Base-by-base conservation (phyloP, 495 filamentous ascomycete genomes). In the Aspergillus funiculosus region DNA sequence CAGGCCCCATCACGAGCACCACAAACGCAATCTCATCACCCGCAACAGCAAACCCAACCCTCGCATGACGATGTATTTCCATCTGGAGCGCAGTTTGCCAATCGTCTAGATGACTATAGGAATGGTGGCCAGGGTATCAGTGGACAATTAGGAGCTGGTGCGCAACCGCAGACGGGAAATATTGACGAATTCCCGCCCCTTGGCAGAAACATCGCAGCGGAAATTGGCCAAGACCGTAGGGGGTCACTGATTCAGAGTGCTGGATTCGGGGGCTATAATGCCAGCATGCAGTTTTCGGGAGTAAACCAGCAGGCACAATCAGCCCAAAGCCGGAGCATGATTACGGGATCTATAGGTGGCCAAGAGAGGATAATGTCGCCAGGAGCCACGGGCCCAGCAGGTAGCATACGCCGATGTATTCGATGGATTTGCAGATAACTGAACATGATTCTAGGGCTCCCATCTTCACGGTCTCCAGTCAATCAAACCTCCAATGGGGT, bases 151-250 rank as follows among this genome's bases (percentile, higher is more conserved):
- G 56, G 72, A 51, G 47, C 64, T 4, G 63, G 68, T 31, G 61
- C 59, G 27, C 86, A 91, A 47, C 76, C 80, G 15, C 85, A 84
- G 48, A 75, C 79, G 10, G 78, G 70, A 45, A 82, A 75, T 51
- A 81, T 83, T 15, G 88, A 95, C 17, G 89, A 94, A 7, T 94
- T 94, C 42, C 89, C 89, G 31, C 84, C 89, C 8, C 67, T 92
- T 40, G 83, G 86, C 38, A 79, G 86, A 45, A 82, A 79, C 44
- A 72, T 74, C 20, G 77, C 81, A 43, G 81, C 82, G 20, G 87
- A 92, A 10, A 72, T 85, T 46, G 79, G 76, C 20, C 82, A 83
- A 49, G 85, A 87, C 49, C 77, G 80, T 27, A 69, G 73, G 40
- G 74, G 69, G 3, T 78, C 69, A 51, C 54, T 88, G 60, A 79